Evolutionary conservation across 768 basidiomycete species (phyloP), one percentile per base, ranked within the genome.

Genomic region (Pholiota molesta): DNA sequence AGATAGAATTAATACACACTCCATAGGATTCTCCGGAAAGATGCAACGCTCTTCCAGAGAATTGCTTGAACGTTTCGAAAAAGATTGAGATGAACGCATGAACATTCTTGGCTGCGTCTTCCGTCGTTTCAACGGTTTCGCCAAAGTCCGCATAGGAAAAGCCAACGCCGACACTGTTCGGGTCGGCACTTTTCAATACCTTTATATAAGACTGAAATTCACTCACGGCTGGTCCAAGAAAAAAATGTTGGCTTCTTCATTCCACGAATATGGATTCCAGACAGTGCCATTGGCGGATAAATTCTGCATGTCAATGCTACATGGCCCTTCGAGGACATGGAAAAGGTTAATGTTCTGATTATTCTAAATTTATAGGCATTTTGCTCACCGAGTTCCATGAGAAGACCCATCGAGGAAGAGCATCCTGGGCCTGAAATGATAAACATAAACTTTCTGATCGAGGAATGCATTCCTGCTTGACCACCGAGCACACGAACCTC

Each of bases 21-120:
- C 85, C 91, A 66, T 92, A 93, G 1, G 88, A 92, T 75, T 94
- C 92, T 28, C 91, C 92, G 0, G 91, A 81, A 55, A 94, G 78
- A 65, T 92, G 90, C 49, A 94, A 79, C 0, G 83, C 77, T 23
- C 91, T 75, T 2, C 89, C 89, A 52, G 84, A 71, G 73, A 90
- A 92, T 65, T 91, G 83, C 14, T 80, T 77, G 77, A 94, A 95
- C 0, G 87, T 87, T 65, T 92, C 88, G 66, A 92, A 91, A 75
- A 93, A 92, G 59, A 94, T 88, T 2, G 84, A 77, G 57, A 93
- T 78, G 73, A 94, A 94, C 0, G 91, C 87, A 53, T 88, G 80
- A 40, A 93, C 77, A 67, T 94, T 89, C 63, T 83, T 84, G 4
- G 91, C 89, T 0, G 92, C 92, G n/a, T 87, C 87, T 73, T 94